Base-by-base conservation (phyloP, 257 asterid species). In the Solanum infundibuliforme region DNA sequence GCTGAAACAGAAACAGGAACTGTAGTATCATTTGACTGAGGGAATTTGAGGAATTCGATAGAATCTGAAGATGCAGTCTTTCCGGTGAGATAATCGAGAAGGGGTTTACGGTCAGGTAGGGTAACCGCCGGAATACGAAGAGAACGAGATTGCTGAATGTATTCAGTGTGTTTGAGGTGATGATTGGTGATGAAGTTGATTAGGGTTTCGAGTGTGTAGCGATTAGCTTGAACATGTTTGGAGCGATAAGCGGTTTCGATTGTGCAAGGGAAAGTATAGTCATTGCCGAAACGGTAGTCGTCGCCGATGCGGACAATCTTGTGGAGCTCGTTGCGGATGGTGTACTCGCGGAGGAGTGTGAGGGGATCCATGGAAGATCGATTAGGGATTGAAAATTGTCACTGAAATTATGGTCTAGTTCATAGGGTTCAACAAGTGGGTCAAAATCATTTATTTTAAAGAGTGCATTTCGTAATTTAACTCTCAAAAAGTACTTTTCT, bases 181-280 rank as follows among this genome's bases (percentile, higher is more conserved):
- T 92, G 98, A 76, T 95, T 91, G 87, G 95, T 94, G 90, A 97
- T 92, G 94, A 93, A 97, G 93, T 96, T 95, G 86, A 95, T 92
- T 82, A 97, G 98, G 95, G 99, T 94, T 93, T 97, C 98, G 87
- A 97, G 95, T 41, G 99, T 95, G 93, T 97, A 97, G 89, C 94
- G 95, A 85, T 93, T 93, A 65, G 91, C 91, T 38, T 91, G 95
- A 29, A 62, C 94, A 88, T 95, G 98, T 89, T 96, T 96, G 27
- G 99, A 93, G 79, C 95, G 95, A 87, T 94, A 97, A 23, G 97
- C 95, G 75, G 98, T 97, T 68, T 97, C 99, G 72, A 92, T 92
- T 43, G 95, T 84, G 86, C 95, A 94, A 46, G 99, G 98, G 92
- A 97, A 97, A 84, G 96, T 77, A 91, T 93, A 97, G 75, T 96